Base-by-base conservation (phyloP, 2,329 filamentous ascomycete species). In the Botrytis porri region DNA sequence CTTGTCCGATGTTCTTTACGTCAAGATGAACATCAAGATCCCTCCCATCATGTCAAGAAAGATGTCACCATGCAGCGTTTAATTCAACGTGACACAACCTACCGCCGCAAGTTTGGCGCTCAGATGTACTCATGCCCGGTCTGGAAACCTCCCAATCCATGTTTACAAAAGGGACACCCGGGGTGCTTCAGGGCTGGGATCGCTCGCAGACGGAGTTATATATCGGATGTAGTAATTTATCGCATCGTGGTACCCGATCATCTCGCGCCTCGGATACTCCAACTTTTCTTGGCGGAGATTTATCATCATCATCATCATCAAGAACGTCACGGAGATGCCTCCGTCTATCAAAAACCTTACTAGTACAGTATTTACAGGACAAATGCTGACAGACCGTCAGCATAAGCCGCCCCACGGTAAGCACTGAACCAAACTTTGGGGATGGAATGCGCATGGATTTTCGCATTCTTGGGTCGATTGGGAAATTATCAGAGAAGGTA, bases 31-130 rank as follows among this genome's bases (percentile, higher is more conserved):
- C 2, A 25, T 7, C 3, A 3, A 51, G 48, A 5, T 5, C 12
- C 48, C 14, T n/a, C 20, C 37, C 48, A n/a, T 51, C n/a, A n/a
- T 57, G 51, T 16, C 51, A 57, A n/a, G 14, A 29, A 18, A 29
- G 51, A 29, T 16, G 51, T 57, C 1, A 9, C 9, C n/a, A 18
- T 18, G 10, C 35, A 62, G 60, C 60, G 35, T 62, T 39, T 62
- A n/a, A 39, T 39, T 18, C 60, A 62, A 62, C n/a, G 60, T 62
- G 60, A 62, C 35, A 62, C 60, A 62, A n/a, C 60, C 35, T 62
- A n/a, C 60, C 60, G 60, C 60, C 25, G 60, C 35, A 16, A n/a
- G 14, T 29, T 57, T 29, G n/a, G 35, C 60, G 60, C 60, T 35
- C 22, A 39, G 35, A 29, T 57, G 51, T 29, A 29, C 18, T 57